phyloP scores from a whole-genome alignment of 768 basidiomycete species.

The Rhodotorula diobovata region DNA sequence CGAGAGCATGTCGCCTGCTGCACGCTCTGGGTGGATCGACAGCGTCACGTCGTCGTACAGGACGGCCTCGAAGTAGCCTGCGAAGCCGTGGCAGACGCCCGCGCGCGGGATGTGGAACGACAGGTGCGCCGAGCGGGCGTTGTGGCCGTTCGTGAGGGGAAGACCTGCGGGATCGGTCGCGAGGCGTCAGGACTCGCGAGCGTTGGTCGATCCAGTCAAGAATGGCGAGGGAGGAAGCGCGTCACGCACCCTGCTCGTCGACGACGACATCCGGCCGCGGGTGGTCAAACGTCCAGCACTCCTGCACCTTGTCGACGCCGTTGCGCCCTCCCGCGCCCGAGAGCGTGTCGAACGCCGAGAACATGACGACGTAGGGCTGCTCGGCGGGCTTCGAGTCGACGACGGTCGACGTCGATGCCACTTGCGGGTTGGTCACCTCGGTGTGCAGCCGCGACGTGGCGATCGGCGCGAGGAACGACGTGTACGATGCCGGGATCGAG shows the following conservation, averaged over 20 bases:
- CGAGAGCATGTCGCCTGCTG: conserved; percentile 89
- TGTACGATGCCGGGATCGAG: conserved; percentile 93
- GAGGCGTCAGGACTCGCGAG: not conserved
- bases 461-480: conserved; percentile 86
- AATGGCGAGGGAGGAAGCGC: not conserved
- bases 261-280: conserved; percentile 74
- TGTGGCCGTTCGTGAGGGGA: conserved; percentile 93
- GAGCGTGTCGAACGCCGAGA: conserved; percentile 83
- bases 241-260: conserved; percentile 49
- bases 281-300: conserved; percentile 97
- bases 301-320: conserved; percentile 58
- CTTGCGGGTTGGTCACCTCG: conserved; percentile 64
- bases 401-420: conserved; percentile 41
- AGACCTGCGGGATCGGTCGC: conserved; percentile 55
- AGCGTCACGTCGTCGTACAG: conserved; percentile 89
- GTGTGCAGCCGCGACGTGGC: conserved; percentile 89
- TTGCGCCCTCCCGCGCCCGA: conserved; percentile 66
- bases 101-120: conserved; percentile 92
- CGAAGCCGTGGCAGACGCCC: conserved; percentile 85
- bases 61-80: conserved; percentile 94
- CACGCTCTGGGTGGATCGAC: conserved; percentile 68
- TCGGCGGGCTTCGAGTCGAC: conserved; percentile 65
- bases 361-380: conserved; percentile 98
- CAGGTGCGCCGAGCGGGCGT: conserved; percentile 76
- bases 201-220: not conserved